Evolutionary conservation across 1,139 yeast species (phyloP).

Genomic region (Pneumocystis jirovecii): DNA sequence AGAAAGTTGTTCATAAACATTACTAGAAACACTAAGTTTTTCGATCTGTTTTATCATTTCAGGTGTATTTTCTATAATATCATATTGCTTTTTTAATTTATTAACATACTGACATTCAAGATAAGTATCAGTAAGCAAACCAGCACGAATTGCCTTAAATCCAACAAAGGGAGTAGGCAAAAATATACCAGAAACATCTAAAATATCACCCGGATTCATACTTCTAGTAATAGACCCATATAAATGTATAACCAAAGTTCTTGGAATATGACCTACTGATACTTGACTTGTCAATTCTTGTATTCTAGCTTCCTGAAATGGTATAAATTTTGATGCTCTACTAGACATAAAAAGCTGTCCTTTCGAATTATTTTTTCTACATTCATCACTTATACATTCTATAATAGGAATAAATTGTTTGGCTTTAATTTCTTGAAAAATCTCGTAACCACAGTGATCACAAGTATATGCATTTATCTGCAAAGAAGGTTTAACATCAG

Average conservation of each 20-base stretch:
- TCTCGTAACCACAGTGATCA: conserved; percentile 92
- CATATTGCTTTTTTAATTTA: conserved; percentile 84
- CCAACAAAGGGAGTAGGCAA: conserved; percentile 95
- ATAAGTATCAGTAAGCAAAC: conserved; percentile 84
- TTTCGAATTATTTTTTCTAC: conserved; percentile 61
- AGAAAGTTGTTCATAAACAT: conserved; percentile 67
- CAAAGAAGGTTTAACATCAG: conserved; percentile 90
- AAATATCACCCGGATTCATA: conserved; percentile 87
- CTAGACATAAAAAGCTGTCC: conserved; percentile 90
- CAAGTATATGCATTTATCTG: conserved; percentile 91
- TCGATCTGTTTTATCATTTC: conserved; percentile 44
- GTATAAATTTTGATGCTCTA: conserved; percentile 85
- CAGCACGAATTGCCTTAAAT: conserved; percentile 79
- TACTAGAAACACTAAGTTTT: conserved; percentile 42
- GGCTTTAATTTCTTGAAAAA: conserved; percentile 84
- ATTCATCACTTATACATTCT: conserved; percentile 74
- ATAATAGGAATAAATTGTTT: conserved; percentile 70
- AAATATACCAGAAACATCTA: conserved; percentile 81
- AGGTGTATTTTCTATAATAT: conserved; percentile 42
- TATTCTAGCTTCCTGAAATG: conserved; percentile 88
- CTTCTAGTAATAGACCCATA: conserved; percentile 81
- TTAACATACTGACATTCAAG: conserved; percentile 72
- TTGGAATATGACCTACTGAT: conserved; percentile 95
- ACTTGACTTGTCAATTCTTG: conserved; percentile 95
- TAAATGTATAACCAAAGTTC: conserved; percentile 68